phyloP scores from a whole-genome alignment of 208 protist genomes.

The Leishmania gerbilli region DNA sequence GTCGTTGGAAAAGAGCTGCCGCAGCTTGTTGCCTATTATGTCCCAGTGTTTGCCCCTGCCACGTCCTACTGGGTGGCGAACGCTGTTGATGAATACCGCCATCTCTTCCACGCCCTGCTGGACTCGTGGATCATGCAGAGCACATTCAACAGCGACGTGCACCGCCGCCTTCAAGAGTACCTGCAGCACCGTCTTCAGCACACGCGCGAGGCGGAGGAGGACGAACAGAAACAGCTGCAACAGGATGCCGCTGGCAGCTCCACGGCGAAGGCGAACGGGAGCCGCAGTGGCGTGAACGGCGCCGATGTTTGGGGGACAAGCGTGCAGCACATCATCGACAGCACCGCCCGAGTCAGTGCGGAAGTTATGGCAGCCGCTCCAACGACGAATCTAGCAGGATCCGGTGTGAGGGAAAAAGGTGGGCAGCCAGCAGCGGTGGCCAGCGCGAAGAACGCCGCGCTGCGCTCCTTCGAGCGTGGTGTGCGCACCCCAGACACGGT shows the following conservation, averaged over 20 bases:
- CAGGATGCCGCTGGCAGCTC: neutral
- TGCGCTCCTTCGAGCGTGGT: conserved; percentile 27
- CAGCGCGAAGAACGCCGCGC: conserved; percentile 8
- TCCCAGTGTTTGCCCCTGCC: conserved; percentile 45
- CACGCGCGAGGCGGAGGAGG: conserved; percentile 32
- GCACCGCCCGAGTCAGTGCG: conserved; percentile 25
- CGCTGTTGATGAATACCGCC: conserved; percentile 58
- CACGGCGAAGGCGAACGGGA: neutral
- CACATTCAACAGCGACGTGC: conserved; percentile 39
- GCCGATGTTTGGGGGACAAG: conserved; percentile 22
- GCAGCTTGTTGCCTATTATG: conserved; percentile 53
- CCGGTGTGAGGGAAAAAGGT: neutral
- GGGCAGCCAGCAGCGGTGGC: neutral
- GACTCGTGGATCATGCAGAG: conserved; percentile 55
- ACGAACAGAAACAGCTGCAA: conserved; percentile 19
- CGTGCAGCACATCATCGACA: conserved; percentile 35
- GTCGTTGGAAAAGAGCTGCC: conserved; percentile 54
- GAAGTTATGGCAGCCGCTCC: conserved; percentile 10
- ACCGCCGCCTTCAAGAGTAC: conserved; percentile 66
- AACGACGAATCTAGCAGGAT: neutral
- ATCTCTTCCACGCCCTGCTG: conserved; percentile 60
- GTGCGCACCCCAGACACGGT: conserved; percentile 40
- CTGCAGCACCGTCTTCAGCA: conserved; percentile 60
- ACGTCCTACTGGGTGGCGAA: conserved; percentile 33
- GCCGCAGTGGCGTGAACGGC: neutral